Evolutionary conservation across 1,284 basidiomycete genomes (phyloP).

Genomic region (Ustilago nuda): DNA sequence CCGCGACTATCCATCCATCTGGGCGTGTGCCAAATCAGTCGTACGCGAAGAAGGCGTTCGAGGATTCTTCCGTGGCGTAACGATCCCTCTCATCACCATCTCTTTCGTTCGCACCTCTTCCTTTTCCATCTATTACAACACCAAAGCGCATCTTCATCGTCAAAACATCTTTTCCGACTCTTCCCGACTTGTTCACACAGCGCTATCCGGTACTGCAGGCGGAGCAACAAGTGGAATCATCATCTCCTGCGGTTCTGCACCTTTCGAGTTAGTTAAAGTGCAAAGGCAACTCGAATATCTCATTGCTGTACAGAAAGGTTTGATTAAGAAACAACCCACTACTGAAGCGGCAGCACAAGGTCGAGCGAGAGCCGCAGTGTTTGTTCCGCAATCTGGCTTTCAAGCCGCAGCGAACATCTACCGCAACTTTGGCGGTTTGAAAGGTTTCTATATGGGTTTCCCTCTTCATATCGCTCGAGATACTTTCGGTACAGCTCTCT

Average conservation of each 20-base stretch:
- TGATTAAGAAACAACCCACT: slow-evolving; percentile 10
- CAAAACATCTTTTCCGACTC: slow-evolving; percentile 31
- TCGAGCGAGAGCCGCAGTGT: slow-evolving; percentile 18
- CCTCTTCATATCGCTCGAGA: slow-evolving; percentile 62
- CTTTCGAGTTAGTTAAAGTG: slow-evolving; percentile 96
- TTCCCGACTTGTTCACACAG: slow-evolving; percentile 41
- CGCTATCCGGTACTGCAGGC: slow-evolving; percentile 69
- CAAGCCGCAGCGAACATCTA: slow-evolving; percentile 64
- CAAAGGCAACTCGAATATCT: slow-evolving; percentile 86
- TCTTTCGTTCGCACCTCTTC: slow-evolving; percentile 92
- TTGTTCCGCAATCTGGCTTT: slow-evolving; percentile 60
- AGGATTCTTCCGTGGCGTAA: slow-evolving; percentile 83
- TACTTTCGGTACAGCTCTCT: slow-evolving; percentile 60
- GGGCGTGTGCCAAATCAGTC: slow-evolving; percentile 65
- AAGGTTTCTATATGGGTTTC: slow-evolving; percentile 68
- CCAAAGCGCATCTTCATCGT: slow-evolving; percentile 80
- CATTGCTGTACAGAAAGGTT: slow-evolving; percentile 83
- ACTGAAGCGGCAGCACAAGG: not conserved
- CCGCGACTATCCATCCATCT: slow-evolving; percentile 65
- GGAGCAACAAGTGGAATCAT: slow-evolving; percentile 85
- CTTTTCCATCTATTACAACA: slow-evolving; percentile 91
- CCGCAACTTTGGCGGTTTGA: slow-evolving; percentile 61
- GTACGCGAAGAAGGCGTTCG: slow-evolving; percentile 89
- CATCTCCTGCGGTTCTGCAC: slow-evolving; percentile 73
- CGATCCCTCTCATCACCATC: slow-evolving; percentile 94